Base-by-base conservation (phyloP, 2,329 filamentous ascomycete genomes). In the Aspergillus unguis region DNA sequence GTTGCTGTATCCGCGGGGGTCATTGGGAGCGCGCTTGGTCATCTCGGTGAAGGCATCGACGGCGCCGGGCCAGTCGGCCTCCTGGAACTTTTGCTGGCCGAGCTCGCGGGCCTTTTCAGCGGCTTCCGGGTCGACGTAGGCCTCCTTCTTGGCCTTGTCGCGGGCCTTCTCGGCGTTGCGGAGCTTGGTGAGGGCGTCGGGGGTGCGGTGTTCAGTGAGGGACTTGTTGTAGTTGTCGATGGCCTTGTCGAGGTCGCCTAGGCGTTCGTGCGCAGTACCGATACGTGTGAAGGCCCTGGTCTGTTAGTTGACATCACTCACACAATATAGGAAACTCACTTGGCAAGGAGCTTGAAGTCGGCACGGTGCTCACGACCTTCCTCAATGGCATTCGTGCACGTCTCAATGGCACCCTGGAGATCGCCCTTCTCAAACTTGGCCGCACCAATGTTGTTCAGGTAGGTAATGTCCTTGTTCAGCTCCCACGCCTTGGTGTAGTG, bases 401-500 rank as follows among this genome's bases (percentile, higher is more conserved):
- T 78, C 64, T 95, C 88, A 59, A 99, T 91, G 61, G 87, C 86
- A 53, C 86, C 88, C 65, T 95, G 83, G 71, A 89, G 95, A 70
- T 97, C 94, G 52, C 91, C 92, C 80, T 97, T 96, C 74, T 99
- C 94, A 64, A 92, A 97, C 66, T 95, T 85, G 55, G 92, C 94
- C 3, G 94, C 94, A 55, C 91, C 90, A 31, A 95, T 82, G 75
- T 99, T 99, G 78, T 95, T 99, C 55, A 97, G 81, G 75, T 99
- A 99, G 11, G 92, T 94, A 66, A 99, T 95, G 66, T 99, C 94
- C 80, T 96, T 94, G 83, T 90, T 81, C 36, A 88, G 74, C 54
- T 96, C 92, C 94, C 94, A 99, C 0, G 94, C 94, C 72, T 95
- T 95, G 70, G 74, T 83, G 80, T 99, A 99, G 77, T 99, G 90